Evolutionary conservation across 2,329 filamentous ascomycete species (phyloP).

Genomic region (Cladosporium sp.): DNA sequence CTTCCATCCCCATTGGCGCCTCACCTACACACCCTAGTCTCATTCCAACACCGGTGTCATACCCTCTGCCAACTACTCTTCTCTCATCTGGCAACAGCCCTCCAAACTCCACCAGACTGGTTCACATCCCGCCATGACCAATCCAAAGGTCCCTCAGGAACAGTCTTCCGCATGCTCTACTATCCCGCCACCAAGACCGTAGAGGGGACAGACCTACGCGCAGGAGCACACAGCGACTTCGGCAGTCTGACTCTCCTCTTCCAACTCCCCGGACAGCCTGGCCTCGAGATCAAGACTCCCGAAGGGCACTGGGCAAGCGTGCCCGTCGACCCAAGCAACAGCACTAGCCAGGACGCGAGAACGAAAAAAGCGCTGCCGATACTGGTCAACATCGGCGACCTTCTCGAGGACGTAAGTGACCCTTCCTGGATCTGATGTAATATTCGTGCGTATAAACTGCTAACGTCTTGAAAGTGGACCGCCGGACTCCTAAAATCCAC

Average conservation of each 20-base stretch:
- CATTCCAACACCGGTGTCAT: slow-evolving; percentile 72
- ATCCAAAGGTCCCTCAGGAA: slow-evolving; percentile 53
- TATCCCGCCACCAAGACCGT: slow-evolving; percentile 42
- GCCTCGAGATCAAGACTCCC: slow-evolving; percentile 75
- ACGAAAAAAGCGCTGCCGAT: slow-evolving; percentile 54
- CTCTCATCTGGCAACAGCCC: slow-evolving; percentile 73
- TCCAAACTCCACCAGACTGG: slow-evolving; percentile 58
- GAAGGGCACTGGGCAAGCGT: slow-evolving; percentile 46
- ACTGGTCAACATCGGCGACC: slow-evolving; percentile 70
- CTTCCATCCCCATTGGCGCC: slow-evolving; percentile 66
- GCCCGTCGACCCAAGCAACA: slow-evolving; percentile 44
- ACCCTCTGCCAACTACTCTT: slow-evolving; percentile 72
- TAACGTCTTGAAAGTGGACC: slow-evolving; percentile 63
- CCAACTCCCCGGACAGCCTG: slow-evolving; percentile 79
- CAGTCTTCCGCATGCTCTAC: slow-evolving; percentile 58
- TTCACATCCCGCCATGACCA: slow-evolving; percentile 64
- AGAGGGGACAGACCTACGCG: slow-evolving; percentile 68
- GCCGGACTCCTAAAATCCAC: slow-evolving; percentile 83
- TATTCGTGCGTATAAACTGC: not conserved
- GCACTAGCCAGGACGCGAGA: not conserved
- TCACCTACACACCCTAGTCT: slow-evolving; percentile 62
- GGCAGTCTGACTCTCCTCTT: slow-evolving; percentile 72
- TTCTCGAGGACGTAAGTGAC: slow-evolving; percentile 61
- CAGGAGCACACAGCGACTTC: slow-evolving; percentile 92
- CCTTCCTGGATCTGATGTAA: not conserved